phyloP scores from a whole-genome alignment of 352 stramenopile genomes.

The Globisporangium carolinianum region DNA sequence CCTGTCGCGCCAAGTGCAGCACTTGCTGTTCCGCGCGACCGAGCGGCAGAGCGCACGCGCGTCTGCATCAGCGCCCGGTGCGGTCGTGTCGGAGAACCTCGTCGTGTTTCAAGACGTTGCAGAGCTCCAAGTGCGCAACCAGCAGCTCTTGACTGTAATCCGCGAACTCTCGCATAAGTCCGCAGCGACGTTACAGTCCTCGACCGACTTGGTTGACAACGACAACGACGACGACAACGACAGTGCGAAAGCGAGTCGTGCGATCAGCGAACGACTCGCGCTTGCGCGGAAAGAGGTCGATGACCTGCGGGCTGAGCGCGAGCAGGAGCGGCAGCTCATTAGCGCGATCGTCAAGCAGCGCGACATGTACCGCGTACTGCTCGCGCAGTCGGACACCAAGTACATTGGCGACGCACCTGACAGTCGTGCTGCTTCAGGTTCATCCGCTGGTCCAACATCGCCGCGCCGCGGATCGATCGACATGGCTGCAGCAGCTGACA shows the following conservation, averaged over 20 bases:
- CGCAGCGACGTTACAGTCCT: constrained; percentile 22
- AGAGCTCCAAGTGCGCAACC: constrained; percentile 90
- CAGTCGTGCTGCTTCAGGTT: neutral
- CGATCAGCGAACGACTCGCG: constrained; percentile 51
- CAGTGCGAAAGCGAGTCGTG: constrained; percentile 10
- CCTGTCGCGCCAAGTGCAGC: constrained; percentile 90
- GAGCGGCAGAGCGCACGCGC: constrained; percentile 25
- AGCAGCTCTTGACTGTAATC: constrained; percentile 82
- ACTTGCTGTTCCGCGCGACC: constrained; percentile 73
- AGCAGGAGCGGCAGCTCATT: constrained; percentile 86
- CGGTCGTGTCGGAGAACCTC: constrained; percentile 62
- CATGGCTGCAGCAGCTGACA: constrained; percentile 25
- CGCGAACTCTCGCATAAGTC: constrained; percentile 51
- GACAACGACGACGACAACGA: constrained; percentile 39
- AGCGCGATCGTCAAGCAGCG: constrained; percentile 93
- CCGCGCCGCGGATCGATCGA: constrained; percentile 13
- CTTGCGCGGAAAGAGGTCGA: constrained; percentile 69
- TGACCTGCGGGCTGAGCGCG: constrained; percentile 61
- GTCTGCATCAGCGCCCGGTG: constrained; percentile 9
- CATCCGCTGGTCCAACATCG: neutral
- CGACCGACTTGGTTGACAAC: neutral
- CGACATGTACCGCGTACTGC: constrained; percentile 93
- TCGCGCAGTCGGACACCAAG: constrained; percentile 85
- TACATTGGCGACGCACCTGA: constrained; percentile 23
- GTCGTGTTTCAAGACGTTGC: constrained; percentile 84